Percentiles rank a stretch among this genome's conserved stretches.
phyloP scores from a whole-genome alignment of 2,329 filamentous ascomycete genomes.

The Colletotrichum camelliae region DNA sequence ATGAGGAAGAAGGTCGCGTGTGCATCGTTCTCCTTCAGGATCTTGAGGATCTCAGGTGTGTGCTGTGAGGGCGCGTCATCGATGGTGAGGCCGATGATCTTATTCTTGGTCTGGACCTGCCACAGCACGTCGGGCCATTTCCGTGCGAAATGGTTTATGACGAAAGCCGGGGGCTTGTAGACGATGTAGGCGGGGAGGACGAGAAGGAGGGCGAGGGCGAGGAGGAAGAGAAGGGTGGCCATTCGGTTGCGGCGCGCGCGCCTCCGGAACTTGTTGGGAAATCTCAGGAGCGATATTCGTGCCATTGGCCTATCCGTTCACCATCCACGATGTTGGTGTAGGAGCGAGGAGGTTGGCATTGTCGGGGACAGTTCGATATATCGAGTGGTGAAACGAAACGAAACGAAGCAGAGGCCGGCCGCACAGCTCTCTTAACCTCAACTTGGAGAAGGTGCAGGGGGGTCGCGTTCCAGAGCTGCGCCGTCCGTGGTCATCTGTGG shows the following conservation, averaged over 20 bases:
- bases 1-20: constrained; percentile 90
- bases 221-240: constrained; percentile 54
- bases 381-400: constrained; percentile 9
- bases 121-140: constrained; percentile 83
- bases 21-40: constrained; percentile 70
- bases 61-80: constrained; percentile 83
- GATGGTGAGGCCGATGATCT: constrained; percentile 81
- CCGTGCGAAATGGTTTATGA: constrained; percentile 74
- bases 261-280: constrained; percentile 62
- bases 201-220: constrained; percentile 39
- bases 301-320: constrained; percentile 18
- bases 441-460: constrained; percentile 2
- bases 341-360: not conserved
- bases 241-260: constrained; percentile 64
- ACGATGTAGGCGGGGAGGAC: constrained; percentile 48
- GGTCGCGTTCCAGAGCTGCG: not conserved
- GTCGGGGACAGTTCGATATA: not conserved
- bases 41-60: constrained; percentile 72
- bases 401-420: not conserved
- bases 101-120: constrained; percentile 63
- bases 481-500: not conserved
- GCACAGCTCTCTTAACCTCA: not conserved
- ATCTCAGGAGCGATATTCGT: constrained; percentile 54
- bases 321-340: not conserved
- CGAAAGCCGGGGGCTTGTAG: constrained; percentile 76